Conservation (phyloP, 257 asterid species). For the Nyctanthes arbortristis region DNA sequence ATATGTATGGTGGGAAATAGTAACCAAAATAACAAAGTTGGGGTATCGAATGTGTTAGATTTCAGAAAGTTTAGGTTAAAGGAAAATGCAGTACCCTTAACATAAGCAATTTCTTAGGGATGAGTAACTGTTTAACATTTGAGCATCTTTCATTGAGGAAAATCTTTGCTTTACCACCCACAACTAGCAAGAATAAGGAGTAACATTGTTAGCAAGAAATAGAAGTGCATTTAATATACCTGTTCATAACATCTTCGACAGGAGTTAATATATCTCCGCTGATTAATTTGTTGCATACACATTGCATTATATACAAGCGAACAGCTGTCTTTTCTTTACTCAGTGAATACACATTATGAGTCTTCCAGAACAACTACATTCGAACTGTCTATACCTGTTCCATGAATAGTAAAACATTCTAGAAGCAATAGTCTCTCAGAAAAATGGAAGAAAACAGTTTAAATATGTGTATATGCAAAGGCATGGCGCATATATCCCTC, state of each 20-base stretch:
- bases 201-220: neutral
- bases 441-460: conserved; percentile 10
- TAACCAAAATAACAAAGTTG: too few relatives aligned
- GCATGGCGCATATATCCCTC: neutral
- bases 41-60: too few relatives aligned
- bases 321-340: conserved; percentile 52
- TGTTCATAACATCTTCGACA: conserved; percentile 46
- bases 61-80: too few relatives aligned
- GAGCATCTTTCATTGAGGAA: too few relatives aligned
- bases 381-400: conserved; percentile 46
- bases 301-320: conserved; percentile 55
- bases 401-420: too few relatives aligned
- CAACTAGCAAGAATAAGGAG: neutral
- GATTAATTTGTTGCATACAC: conserved; percentile 38
- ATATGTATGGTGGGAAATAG: too few relatives aligned
- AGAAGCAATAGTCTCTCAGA: neutral
- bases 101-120: too few relatives aligned
- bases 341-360: conserved; percentile 41
- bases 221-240: conserved; percentile 40
- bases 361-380: neutral
- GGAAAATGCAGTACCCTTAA: too few relatives aligned
- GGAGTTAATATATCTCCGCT: conserved; percentile 26
- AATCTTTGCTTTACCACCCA: neutral
- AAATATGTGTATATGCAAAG: neutral
- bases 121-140: too few relatives aligned